These are phyloP conservation scores for Colletotrichum liriopes DNA, from an alignment of 2,329 filamentous ascomycete species.

Conservation along the genomic window DNA sequence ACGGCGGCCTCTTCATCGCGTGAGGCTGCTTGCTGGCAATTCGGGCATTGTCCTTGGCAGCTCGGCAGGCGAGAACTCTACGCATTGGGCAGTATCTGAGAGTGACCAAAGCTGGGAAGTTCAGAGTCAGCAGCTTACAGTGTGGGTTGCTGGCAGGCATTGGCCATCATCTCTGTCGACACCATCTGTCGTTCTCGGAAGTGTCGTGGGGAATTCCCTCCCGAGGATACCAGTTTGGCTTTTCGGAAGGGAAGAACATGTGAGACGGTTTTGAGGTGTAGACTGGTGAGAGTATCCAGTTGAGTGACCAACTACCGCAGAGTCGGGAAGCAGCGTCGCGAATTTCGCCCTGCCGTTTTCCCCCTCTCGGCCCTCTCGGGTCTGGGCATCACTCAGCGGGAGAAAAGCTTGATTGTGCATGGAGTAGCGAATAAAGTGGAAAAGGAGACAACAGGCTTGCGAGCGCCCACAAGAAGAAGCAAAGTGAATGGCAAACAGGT, in stretches of 20 bases:
- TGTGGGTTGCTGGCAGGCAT: neutral
- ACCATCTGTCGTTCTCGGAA: conserved; percentile 23
- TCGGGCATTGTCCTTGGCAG: conserved; percentile 2
- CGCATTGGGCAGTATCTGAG: neutral
- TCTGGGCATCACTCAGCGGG: neutral
- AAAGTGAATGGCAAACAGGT: neutral
- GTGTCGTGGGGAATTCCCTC: neutral
- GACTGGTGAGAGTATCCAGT: neutral
- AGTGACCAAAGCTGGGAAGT: neutral
- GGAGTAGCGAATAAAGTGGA: neutral
- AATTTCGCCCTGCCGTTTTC: neutral
- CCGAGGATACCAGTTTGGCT: neutral
- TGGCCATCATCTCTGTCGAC: no score
- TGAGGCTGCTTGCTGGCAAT: neutral
- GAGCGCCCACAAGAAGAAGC: conserved; percentile 1
- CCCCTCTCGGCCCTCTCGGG: no score
- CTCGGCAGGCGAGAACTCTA: conserved; percentile 10
- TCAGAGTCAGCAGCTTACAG: conserved; percentile 8
- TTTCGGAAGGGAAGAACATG: neutral
- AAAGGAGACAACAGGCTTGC: neutral
- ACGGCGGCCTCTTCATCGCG: neutral
- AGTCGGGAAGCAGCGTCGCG: neutral
- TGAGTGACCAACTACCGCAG: neutral
- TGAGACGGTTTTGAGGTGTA: neutral
- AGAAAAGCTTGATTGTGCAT: conserved; percentile 28